phyloP scores from a whole-genome alignment of 2,329 filamentous ascomycete species.

The Aureobasidium sp. region DNA sequence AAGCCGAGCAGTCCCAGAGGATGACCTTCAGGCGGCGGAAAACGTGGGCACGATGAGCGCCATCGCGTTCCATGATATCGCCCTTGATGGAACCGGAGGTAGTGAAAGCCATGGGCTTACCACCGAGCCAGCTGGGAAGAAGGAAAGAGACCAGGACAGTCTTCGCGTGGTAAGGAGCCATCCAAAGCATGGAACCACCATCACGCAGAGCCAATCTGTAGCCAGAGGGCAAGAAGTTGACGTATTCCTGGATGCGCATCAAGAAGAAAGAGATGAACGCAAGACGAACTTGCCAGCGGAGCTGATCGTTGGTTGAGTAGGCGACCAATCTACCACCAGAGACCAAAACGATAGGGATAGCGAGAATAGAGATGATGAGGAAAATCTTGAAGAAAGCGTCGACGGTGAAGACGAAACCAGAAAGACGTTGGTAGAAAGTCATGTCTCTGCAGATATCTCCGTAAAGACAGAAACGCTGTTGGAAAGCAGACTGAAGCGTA shows the following conservation, averaged over 20 bases:
- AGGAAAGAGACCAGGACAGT: conserved; percentile 33
- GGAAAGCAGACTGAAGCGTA: conserved; percentile 51
- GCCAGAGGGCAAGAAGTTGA: conserved; percentile 53
- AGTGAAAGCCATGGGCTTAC: conserved; percentile 50
- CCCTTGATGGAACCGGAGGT: conserved; percentile 51
- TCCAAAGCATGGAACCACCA: conserved; percentile 51
- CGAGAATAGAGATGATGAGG: conserved; percentile 48
- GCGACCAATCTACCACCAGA: conserved; percentile 51
- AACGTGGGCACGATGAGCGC: conserved; percentile 32
- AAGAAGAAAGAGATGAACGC: conserved; percentile 27
- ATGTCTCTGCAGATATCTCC: conserved; percentile 37
- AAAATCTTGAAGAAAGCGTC: conserved; percentile 49
- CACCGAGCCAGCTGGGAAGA: conserved; percentile 38
- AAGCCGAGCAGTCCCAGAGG: conserved; percentile 47
- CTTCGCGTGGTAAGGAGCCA: conserved; percentile 53
- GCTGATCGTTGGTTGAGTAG: conserved; percentile 36
- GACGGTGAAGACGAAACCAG: conserved; percentile 12
- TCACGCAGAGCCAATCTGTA: conserved; percentile 53
- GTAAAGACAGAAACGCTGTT: conserved; percentile 52
- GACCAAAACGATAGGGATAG: conserved; percentile 49
- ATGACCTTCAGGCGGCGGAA: conserved; percentile 46
- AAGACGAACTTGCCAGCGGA: conserved; percentile 11
- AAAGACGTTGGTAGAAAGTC: conserved; percentile 48
- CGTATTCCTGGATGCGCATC: conserved; percentile 46
- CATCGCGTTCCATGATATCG: conserved; percentile 50